Evolutionary conservation across 108 stramenopile species (phyloP).

Genomic region (Cyclotella baltica): DNA sequence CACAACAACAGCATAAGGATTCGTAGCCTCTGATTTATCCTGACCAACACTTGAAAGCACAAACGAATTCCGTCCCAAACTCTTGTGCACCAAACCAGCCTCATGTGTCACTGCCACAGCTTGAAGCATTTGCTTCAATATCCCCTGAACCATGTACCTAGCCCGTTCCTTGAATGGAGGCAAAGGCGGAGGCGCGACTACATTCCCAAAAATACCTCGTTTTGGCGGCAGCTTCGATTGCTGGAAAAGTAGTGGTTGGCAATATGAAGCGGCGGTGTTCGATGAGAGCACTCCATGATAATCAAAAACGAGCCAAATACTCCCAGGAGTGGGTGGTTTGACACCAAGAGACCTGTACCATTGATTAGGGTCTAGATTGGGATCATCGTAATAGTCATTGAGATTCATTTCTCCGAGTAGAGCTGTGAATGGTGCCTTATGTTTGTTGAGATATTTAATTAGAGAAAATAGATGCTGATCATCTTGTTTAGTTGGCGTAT

Average conservation of each 20-base stretch:
- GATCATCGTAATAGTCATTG: constrained; percentile 76
- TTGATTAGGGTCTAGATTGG: constrained; percentile 62
- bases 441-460: constrained; percentile 34
- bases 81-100: constrained; percentile 78
- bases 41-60: constrained; percentile 59
- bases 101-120: constrained; percentile 78
- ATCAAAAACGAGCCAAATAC: constrained; percentile 82
- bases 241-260: constrained; percentile 52
- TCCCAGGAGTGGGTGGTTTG: constrained; percentile 67
- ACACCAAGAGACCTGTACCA: constrained; percentile 79
- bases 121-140: constrained; percentile 62
- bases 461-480: constrained; percentile 61
- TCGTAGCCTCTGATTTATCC: constrained; percentile 78
- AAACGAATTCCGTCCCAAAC: constrained; percentile 73
- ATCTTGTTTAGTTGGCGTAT: constrained; percentile 63
- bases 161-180: constrained; percentile 73
- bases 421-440: constrained; percentile 60
- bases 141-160: constrained; percentile 71
- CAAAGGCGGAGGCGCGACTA: constrained; percentile 60
- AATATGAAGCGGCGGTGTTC: constrained; percentile 60
- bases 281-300: constrained; percentile 85
- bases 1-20: constrained; percentile 54
- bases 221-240: constrained; percentile 63
- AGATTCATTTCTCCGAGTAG: constrained; percentile 82
- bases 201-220: constrained; percentile 67